A percentile compares a stretch with the other conserved stretches of the same genome.
Conservation (phyloP, 352 stramenopile species). For the Elongisporangium senticosum region DNA sequence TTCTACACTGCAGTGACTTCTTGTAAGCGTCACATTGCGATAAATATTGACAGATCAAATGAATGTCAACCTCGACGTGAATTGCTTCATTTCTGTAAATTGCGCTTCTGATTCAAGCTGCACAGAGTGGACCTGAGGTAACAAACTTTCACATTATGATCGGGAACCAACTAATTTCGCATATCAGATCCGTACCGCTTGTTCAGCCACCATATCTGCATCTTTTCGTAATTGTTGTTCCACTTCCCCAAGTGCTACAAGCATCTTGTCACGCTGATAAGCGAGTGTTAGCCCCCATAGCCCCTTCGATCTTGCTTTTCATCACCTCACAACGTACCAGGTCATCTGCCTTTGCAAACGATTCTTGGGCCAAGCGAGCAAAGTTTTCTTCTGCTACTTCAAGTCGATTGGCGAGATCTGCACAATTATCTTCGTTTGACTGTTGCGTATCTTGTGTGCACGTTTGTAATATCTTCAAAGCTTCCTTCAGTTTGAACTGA, state of each 20-base stretch:
- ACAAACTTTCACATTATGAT: background rate
- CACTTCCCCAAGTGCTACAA: constrained; percentile 28
- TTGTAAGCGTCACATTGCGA: too few relatives aligned
- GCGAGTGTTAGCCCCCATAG: background rate
- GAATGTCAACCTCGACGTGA: constrained; percentile 5
- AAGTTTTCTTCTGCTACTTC: constrained; percentile 40
- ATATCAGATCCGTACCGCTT: constrained; percentile 16
- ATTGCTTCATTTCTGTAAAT: constrained; percentile 12
- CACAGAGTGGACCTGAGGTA: constrained; percentile 13
- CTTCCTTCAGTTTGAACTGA: constrained; percentile 38
- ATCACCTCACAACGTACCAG: constrained; percentile 23
- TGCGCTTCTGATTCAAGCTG: constrained; percentile 12
- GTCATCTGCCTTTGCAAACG: constrained; percentile 29
- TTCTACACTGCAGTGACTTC: constrained; percentile 10
- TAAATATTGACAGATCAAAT: too few relatives aligned
- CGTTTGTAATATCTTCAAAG: constrained; percentile 36
- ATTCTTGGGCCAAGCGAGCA: constrained; percentile 24
- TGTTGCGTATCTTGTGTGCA: constrained; percentile 39
- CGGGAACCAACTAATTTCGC: background rate
- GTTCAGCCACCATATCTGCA: constrained; percentile 22
- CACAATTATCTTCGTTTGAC: constrained; percentile 19
- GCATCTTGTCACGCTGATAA: constrained; percentile 21
- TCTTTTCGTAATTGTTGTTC: constrained; percentile 34
- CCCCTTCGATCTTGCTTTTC: background rate
- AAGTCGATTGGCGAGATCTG: constrained; percentile 26